These are phyloP conservation scores for Mycosphaerelloides madeirae DNA, from an alignment of 2,329 filamentous ascomycete genomes.

Conservation along the genomic window DNA sequence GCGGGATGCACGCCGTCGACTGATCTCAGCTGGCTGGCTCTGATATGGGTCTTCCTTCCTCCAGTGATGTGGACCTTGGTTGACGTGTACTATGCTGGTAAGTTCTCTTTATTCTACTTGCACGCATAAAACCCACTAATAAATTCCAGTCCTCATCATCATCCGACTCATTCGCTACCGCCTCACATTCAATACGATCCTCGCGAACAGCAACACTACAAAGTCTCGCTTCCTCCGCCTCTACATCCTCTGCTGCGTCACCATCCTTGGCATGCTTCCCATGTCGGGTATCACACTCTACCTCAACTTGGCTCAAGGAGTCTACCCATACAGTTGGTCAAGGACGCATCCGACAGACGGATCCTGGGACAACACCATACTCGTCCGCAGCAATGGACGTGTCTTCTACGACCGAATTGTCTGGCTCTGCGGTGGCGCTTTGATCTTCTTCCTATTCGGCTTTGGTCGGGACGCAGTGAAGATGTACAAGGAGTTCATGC, in stretches of 20 bases:
- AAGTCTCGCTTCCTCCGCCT: slow-evolving; percentile 59
- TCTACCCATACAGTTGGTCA: slow-evolving; percentile 45
- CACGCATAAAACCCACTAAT: slow-evolving; percentile 5
- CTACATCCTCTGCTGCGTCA: slow-evolving; percentile 51
- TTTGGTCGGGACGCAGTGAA: slow-evolving; percentile 56
- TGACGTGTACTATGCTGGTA: slow-evolving; percentile 55
- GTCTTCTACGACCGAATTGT: slow-evolving; percentile 56
- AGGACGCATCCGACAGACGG: slow-evolving; percentile 35
- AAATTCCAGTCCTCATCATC: slow-evolving; percentile 51
- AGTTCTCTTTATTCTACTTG: slow-evolving; percentile 22
- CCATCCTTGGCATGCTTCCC: slow-evolving; percentile 51
- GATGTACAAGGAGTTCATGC: slow-evolving; percentile 48
- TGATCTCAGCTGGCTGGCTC: slow-evolving; percentile 54
- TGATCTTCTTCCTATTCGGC: slow-evolving; percentile 62
- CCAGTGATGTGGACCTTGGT: slow-evolving; percentile 51
- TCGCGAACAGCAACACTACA: slow-evolving; percentile 51
- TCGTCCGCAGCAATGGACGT: slow-evolving; percentile 41
- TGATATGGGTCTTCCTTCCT: slow-evolving; percentile 54
- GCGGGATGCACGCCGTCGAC: slow-evolving; percentile 54
- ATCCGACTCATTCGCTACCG: slow-evolving; percentile 59
- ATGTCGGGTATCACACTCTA: slow-evolving; percentile 49
- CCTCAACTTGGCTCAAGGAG: slow-evolving; percentile 33
- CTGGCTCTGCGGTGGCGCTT: slow-evolving; percentile 49
- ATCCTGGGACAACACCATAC: slow-evolving; percentile 47
- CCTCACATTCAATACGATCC: slow-evolving; percentile 52